phyloP scores from a whole-genome alignment of 345 rosid genomes.

The Firmiana major region DNA sequence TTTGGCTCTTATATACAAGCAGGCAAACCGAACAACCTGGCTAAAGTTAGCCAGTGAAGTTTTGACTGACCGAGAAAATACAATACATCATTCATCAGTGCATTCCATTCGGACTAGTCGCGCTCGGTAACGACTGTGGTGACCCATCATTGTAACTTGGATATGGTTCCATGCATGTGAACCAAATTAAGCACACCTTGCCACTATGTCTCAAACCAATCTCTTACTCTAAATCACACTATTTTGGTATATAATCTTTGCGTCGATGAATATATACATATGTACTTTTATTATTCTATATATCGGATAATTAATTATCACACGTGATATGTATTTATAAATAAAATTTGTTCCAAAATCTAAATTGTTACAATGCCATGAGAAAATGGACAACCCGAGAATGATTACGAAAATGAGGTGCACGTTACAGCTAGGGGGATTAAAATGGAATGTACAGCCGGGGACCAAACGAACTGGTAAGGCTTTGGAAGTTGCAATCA shows the following conservation, averaged over 20 bases:
- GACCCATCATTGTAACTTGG: background rate
- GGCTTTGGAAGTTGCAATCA: background rate
- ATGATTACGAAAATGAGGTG: background rate
- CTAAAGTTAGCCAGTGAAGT: background rate
- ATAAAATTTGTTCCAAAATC: too few relatives aligned
- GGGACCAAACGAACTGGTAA: background rate
- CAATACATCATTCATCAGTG: background rate
- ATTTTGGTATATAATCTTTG: too few relatives aligned
- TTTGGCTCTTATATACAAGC: background rate
- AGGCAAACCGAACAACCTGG: background rate
- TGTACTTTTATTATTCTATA: too few relatives aligned
- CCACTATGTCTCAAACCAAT: background rate
- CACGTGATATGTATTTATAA: background rate
- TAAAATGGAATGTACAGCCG: background rate
- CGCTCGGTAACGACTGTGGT: background rate
- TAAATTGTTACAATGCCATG: too few relatives aligned
- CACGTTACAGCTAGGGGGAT: background rate
- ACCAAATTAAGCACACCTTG: background rate
- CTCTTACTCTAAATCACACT: too few relatives aligned
- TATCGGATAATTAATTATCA: too few relatives aligned
- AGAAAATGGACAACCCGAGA: background rate
- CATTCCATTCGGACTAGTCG: slow-evolving; percentile 1
- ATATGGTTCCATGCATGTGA: background rate
- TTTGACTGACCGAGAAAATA: background rate
- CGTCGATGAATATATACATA: too few relatives aligned